A percentile compares a stretch with the other conserved stretches of the same genome.
Evolutionary conservation across 2,329 filamentous ascomycete species (phyloP).

Genomic region (Fusarium sp.): DNA sequence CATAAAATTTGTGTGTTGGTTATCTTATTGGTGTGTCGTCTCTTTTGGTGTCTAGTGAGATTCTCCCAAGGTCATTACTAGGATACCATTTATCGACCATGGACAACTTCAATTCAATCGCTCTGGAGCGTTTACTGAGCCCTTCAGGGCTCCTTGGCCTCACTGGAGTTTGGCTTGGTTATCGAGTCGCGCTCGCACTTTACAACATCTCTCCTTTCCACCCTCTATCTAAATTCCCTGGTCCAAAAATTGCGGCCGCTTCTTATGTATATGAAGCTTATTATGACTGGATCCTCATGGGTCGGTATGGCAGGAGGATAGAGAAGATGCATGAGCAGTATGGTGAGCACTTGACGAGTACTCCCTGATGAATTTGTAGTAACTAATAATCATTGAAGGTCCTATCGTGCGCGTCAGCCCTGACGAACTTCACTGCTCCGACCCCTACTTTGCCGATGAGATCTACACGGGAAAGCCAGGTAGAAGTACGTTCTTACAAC

Average conservation of each 20-base stretch:
- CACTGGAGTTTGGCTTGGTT: constrained; percentile 42
- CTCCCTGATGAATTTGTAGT: fast-evolving
- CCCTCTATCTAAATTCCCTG: constrained; percentile 50
- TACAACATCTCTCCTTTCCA: constrained; percentile 54
- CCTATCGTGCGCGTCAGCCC: constrained; percentile 53
- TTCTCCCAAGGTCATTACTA: background rate
- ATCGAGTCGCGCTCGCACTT: constrained; percentile 41
- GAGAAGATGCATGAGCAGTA: constrained; percentile 50
- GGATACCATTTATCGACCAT: background rate
- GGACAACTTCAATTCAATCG: background rate
- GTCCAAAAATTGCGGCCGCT: constrained; percentile 49
- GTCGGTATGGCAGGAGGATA: constrained; percentile 49
- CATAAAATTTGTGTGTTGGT: background rate
- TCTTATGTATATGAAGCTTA: constrained; percentile 51
- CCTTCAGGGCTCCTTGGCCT: constrained; percentile 4
- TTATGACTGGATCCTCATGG: constrained; percentile 49
- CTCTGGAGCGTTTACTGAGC: background rate
- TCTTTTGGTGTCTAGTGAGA: background rate
- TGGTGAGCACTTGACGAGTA: constrained; percentile 32
- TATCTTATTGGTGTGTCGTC: background rate
- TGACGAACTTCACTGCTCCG: constrained; percentile 50
- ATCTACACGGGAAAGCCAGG: constrained; percentile 46
- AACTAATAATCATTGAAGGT: constrained; percentile 17
- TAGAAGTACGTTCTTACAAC: background rate
- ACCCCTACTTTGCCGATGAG: constrained; percentile 49